phyloP scores from a whole-genome alignment of 2,329 filamentous ascomycete species.

The Scorias spongiosa region DNA sequence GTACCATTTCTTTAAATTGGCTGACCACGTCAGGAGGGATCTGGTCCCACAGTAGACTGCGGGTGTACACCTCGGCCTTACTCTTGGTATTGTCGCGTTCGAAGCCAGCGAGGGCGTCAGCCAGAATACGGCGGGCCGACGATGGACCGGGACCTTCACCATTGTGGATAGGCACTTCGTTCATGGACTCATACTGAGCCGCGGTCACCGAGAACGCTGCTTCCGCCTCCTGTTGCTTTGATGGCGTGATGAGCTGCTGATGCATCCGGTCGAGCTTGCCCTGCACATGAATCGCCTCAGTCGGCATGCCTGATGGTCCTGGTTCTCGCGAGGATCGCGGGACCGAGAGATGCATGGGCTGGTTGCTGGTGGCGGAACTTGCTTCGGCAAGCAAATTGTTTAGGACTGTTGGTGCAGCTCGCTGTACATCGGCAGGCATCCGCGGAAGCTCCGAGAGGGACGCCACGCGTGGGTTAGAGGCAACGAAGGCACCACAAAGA shows the following conservation, averaged over 20 bases:
- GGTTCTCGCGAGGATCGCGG: neutral
- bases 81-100: constrained; percentile 39
- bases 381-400: constrained; percentile 73
- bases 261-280: constrained; percentile 26
- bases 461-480: constrained; percentile 63
- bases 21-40: constrained; percentile 83
- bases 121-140: constrained; percentile 51
- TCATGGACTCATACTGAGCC: constrained; percentile 77
- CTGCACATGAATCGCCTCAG: constrained; percentile 1
- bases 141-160: constrained; percentile 29
- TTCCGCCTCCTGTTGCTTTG: constrained; percentile 69
- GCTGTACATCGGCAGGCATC: constrained; percentile 67
- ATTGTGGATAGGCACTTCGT: constrained; percentile 11
- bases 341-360: neutral
- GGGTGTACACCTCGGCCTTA: constrained; percentile 79
- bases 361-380: constrained; percentile 33
- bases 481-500: constrained; percentile 88
- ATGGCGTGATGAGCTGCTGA: constrained; percentile 40
- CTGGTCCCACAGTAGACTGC: constrained; percentile 85
- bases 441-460: constrained; percentile 56
- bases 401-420: constrained; percentile 60
- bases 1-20: constrained; percentile 83
- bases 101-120: constrained; percentile 68
- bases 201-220: constrained; percentile 76
- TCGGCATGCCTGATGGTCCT: constrained; percentile 2